Base-by-base conservation (phyloP, 768 basidiomycete species). In the Clitopilus passeckerianus region DNA sequence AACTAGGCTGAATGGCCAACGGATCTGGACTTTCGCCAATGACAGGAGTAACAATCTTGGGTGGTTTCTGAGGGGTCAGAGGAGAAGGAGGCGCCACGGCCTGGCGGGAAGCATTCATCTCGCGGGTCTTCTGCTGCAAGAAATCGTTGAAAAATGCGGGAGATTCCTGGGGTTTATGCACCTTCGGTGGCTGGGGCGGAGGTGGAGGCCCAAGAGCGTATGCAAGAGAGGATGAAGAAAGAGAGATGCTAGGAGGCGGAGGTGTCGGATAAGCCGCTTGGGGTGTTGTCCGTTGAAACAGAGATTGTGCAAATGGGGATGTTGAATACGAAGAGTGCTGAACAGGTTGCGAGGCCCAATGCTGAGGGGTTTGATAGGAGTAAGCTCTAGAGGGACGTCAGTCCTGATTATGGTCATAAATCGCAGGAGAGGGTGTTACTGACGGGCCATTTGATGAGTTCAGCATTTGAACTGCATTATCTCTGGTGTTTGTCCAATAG, bases 181-280 rank as follows among this genome's bases (percentile, higher is more conserved):
- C 64, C 20, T 66, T 74, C 6, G 65, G 67, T 5, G 65, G 61
- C 22, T 55, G 66, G 54, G 55, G 66, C n/a, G 54, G 54, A 5
- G 66, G 69, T 1, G 71, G 69, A 27, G 66, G 71, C 5, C 87
- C 89, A 22, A 93, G 80, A 2, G 91, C 91, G 68, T 79, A 79
- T 5, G 90, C 90, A 58, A 91, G 81, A 12, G 90, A 91, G 15
- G 90, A 91, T 1, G 89, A 88, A 0, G 80, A 83, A n/a, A 79
- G 75, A 35, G 75, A 80, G 41, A 89, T 84, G 12, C 80, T 80
- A 0, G 87, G 86, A 16, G 84, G 84, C 0, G 89, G 86, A 22
- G 86, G 87, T 1, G 89, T 89, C 1, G 89, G 89, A 72, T 91
- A 91, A 1, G 84, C 79, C 3, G 79, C 75, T 16, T 78, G 77